Evolutionary conservation across 352 stramenopile species (phyloP).

Genomic region (Hyaloperonospora arabidopsidis): DNA sequence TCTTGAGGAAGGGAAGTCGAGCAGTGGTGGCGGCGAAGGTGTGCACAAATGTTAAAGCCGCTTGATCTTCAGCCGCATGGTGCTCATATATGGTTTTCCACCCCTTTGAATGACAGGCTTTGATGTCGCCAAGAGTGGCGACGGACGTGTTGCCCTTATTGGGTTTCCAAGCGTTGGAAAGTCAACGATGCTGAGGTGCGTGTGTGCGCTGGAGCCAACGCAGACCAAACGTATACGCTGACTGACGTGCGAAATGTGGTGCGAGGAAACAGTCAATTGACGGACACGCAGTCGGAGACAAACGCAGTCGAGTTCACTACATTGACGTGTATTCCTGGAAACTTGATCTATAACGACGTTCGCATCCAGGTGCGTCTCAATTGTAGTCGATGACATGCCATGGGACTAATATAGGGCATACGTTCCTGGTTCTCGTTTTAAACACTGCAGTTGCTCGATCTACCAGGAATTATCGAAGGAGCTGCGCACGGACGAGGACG

Average conservation of each 20-base stretch:
- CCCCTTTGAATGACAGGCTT: conserved; percentile 67
- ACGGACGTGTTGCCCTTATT: conserved; percentile 96
- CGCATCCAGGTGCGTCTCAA: conserved; percentile 86
- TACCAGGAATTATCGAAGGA: conserved; percentile 99
- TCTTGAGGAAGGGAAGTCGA: conserved; percentile 72
- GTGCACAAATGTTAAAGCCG: neutral
- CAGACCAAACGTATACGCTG: neutral
- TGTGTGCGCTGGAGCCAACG: neutral
- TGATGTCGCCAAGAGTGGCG: conserved; percentile 91
- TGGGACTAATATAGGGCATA: neutral
- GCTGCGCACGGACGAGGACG: conserved; percentile 95
- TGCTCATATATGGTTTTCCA: neutral
- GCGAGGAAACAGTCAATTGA: conserved; percentile 75
- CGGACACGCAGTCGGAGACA: conserved; percentile 93
- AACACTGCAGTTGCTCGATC: conserved; percentile 89
- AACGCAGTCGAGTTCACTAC: conserved; percentile 98
- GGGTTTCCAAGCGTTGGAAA: conserved; percentile 89
- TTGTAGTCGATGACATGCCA: neutral
- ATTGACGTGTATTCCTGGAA: conserved; percentile 96
- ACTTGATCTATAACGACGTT: conserved; percentile 93
- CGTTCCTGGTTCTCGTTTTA: neutral
- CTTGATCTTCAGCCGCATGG: neutral
- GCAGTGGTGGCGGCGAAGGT: conserved; percentile 75
- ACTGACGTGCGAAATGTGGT: conserved; percentile 4
- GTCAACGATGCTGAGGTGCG: conserved; percentile 77